A percentile compares a stretch with the other conserved stretches of the same genome.
phyloP scores from a whole-genome alignment of 148 eudicot species.

The Camellia sinensis region DNA sequence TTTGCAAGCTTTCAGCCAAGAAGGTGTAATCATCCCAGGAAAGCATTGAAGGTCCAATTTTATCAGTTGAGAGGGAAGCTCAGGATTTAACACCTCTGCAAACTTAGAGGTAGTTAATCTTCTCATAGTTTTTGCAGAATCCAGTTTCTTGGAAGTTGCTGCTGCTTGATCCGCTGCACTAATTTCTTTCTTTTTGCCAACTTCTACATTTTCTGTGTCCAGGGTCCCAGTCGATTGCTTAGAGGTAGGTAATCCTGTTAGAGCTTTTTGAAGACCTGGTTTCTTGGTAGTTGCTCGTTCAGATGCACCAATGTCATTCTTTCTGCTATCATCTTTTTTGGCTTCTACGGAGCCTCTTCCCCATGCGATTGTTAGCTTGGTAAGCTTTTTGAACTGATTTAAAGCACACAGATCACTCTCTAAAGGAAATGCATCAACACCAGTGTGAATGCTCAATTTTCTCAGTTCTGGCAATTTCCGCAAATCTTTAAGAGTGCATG shows the following conservation, averaged over 20 bases:
- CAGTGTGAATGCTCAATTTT: constrained; percentile 41
- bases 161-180: neutral
- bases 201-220: neutral
- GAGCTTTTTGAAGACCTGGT: no score
- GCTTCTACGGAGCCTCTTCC: constrained; percentile 19
- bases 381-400: constrained; percentile 12
- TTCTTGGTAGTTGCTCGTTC: no score
- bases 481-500: constrained; percentile 41
- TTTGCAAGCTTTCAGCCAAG: constrained; percentile 20
- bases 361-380: constrained; percentile 36
- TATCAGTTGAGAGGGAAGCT: constrained; percentile 19
- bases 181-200: neutral
- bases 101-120: constrained; percentile 1
- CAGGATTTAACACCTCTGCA: neutral
- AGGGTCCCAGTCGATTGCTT: neutral
- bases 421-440: constrained; percentile 20
- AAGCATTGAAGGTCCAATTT: constrained; percentile 45
- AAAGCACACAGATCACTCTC: constrained; percentile 5
- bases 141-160: neutral
- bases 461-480: constrained; percentile 19
- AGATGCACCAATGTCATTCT: no score
- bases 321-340: neutral
- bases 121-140: neutral
- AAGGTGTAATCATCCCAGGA: constrained; percentile 18
- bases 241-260: no score